Evolutionary conservation across 106 monocot genomes (phyloP), one percentile per base, ranked within the genome.

Genomic region (Apostasia ramifera): DNA sequence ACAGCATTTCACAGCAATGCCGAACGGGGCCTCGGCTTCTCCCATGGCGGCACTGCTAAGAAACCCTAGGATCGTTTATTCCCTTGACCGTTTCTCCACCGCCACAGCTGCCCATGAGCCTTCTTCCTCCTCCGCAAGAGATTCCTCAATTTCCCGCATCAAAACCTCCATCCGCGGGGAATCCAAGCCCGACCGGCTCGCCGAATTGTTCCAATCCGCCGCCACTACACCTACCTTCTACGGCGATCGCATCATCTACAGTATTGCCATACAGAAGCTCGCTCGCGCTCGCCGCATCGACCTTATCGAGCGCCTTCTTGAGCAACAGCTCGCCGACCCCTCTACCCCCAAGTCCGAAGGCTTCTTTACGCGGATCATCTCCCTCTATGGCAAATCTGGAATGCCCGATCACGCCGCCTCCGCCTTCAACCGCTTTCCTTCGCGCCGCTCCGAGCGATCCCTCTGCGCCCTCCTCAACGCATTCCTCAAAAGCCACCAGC

Each of bases 391-490:
- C 47, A 62, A 55, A 14, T 70, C 83, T 47, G 68, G 66, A 13
- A 78, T 88, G 78, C 48, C 70, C 39, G 84, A 88, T 26, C 78
- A 81, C 59, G 81, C 81, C 44, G 79, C 73, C 26, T 12, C 49
- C 26, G 52, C 78, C 49, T 85, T 88, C 69, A 48, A 64, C 15
- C 71, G 40, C 74, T 67, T 79, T 14, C 41, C 82, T 15, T 6
- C 42, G 10, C 58, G 57, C 10, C 82, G 75, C 68, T 53, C 82
- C 42, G 84, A 91, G 38, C 81, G 84, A 44, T 53, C 91, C 13
- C 69, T 91, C 67, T 91, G 76, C 52, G 91, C 87, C 6, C 75
- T 91, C 57, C 87, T 91, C 72, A 75, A 70, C 54, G 87, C 77
- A 2, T 82, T 72, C 53, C 72, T 80, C 45, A 57, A 80, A 38